Conservation (phyloP, 1,284 basidiomycete genomes). For the Acaromyces ingoldii region DNA sequence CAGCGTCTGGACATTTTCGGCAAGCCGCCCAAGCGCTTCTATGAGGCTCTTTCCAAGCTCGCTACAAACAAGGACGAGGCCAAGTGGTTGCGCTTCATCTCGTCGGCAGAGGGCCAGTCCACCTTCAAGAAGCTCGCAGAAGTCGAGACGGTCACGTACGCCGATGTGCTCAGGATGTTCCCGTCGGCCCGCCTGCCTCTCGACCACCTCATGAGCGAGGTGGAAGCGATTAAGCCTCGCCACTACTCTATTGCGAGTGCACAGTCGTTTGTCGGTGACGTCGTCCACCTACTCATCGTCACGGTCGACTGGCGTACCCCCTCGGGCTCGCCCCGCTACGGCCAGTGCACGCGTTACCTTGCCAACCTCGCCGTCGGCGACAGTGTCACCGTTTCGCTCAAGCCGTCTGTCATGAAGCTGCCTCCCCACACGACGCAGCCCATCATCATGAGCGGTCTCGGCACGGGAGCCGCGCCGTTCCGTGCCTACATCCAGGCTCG, state of each 20-base stretch:
- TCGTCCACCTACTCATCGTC: constrained; percentile 88
- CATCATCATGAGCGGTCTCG: constrained; percentile 96
- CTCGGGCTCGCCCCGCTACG: constrained; percentile 72
- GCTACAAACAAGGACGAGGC: constrained; percentile 71
- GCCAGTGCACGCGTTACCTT: constrained; percentile 95
- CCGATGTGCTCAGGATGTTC: constrained; percentile 77
- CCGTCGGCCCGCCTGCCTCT: constrained; percentile 67
- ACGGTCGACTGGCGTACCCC: constrained; percentile 91
- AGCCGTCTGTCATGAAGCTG: constrained; percentile 98
- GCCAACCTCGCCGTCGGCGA: constrained; percentile 75
- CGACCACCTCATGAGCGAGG: constrained; percentile 84
- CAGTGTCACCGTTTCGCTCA: constrained; percentile 94
- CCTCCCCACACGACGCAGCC: constrained; percentile 80
- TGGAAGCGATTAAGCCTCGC: constrained; percentile 70
- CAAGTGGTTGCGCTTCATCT: constrained; percentile 83
- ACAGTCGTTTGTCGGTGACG: constrained; percentile 87
- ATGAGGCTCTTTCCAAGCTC: constrained; percentile 74
- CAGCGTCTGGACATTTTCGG: constrained; percentile 96
- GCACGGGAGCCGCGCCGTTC: constrained; percentile 97
- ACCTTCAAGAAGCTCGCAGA: constrained; percentile 94
- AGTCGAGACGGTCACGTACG: constrained; percentile 90
- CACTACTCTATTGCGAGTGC: constrained; percentile 97
- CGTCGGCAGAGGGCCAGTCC: constrained; percentile 79
- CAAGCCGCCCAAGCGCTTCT: constrained; percentile 91
- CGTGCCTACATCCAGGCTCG: constrained; percentile 95